These are phyloP conservation scores for Cladosporium colombiae DNA, from an alignment of 2,329 filamentous ascomycete genomes.

Conservation along the genomic window DNA sequence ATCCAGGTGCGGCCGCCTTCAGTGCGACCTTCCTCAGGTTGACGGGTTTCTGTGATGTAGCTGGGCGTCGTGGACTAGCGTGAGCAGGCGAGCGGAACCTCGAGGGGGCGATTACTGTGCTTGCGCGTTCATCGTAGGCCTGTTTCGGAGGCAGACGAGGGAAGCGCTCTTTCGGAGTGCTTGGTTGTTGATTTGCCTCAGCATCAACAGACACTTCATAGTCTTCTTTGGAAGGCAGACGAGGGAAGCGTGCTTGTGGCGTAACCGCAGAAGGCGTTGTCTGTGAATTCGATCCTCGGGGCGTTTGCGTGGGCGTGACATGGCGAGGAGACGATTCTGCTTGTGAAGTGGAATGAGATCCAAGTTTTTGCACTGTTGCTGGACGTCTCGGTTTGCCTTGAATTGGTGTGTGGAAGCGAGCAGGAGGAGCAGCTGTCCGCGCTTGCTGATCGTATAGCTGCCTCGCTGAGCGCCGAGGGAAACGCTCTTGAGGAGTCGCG, in stretches of 20 bases:
- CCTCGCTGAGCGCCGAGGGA: slow-evolving; percentile 24
- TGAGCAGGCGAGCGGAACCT: slow-evolving; percentile 20
- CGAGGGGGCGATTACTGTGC: slow-evolving; percentile 15
- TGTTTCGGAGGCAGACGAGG: slow-evolving; percentile 16
- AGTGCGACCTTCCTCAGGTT: slow-evolving; percentile 33
- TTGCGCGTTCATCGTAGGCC: slow-evolving; percentile 16
- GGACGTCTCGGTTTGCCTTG: slow-evolving; percentile 29
- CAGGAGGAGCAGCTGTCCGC: slow-evolving; percentile 30
- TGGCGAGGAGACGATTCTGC: background rate
- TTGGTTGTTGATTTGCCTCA: background rate
- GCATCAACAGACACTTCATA: slow-evolving; percentile 4
- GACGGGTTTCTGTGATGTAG: slow-evolving; percentile 19
- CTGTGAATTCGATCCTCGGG: background rate
- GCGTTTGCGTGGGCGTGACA: background rate
- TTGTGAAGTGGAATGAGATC: slow-evolving; percentile 20
- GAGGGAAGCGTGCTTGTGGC: slow-evolving; percentile 7
- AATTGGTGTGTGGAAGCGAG: slow-evolving; percentile 33
- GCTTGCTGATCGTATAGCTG: slow-evolving; percentile 29
- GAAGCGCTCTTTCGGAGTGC: slow-evolving; percentile 12
- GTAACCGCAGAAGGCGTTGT: background rate
- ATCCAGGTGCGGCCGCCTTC: slow-evolving; percentile 25
- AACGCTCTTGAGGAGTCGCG: slow-evolving; percentile 24
- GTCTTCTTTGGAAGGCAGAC: slow-evolving; percentile 3
- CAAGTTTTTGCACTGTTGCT: slow-evolving; percentile 32
- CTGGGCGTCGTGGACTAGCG: slow-evolving; percentile 14